A percentile compares a stretch with the other conserved stretches of the same genome.
Conservation (phyloP, 2,329 filamentous ascomycete species). For the Diatrype stigma region DNA sequence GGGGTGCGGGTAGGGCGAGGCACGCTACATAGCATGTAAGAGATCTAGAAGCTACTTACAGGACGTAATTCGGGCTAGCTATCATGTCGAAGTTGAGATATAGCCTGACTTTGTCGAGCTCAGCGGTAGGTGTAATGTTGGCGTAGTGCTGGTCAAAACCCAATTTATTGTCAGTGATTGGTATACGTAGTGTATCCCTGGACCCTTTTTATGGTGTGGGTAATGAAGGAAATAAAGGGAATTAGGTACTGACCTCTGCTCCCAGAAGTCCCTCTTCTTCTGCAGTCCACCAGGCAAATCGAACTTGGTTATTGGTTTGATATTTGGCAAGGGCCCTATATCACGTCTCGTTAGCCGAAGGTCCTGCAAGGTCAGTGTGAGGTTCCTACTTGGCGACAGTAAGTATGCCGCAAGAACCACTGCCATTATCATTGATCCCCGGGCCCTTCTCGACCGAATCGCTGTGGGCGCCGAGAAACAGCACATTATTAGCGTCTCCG, state of each 20-base stretch:
- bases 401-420: slow-evolving; percentile 30
- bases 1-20: no score
- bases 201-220: no score
- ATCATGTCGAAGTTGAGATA: slow-evolving; percentile 74
- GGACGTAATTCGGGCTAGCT: slow-evolving; percentile 37
- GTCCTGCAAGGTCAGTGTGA: neutral
- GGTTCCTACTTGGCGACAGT: slow-evolving; percentile 6
- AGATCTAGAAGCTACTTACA: slow-evolving; percentile 6
- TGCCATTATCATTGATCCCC: slow-evolving; percentile 39
- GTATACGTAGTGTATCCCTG: neutral
- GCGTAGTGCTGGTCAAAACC: slow-evolving; percentile 34
- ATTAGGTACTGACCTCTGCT: slow-evolving; percentile 17
- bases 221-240: neutral
- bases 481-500: slow-evolving; percentile 38
- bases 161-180: no score
- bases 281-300: slow-evolving; percentile 40
- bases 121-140: slow-evolving; percentile 28
- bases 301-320: slow-evolving; percentile 38
- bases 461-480: slow-evolving; percentile 39
- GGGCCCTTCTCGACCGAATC: slow-evolving; percentile 37
- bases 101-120: slow-evolving; percentile 54
- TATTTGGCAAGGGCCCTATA: slow-evolving; percentile 5
- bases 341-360: neutral
- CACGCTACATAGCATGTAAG: no score
- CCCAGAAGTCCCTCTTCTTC: slow-evolving; percentile 42